Percentiles rank a stretch among this genome's conserved stretches.
Conservation (phyloP, 441 rosid species). For the Pelargonium citronellum region DNA sequence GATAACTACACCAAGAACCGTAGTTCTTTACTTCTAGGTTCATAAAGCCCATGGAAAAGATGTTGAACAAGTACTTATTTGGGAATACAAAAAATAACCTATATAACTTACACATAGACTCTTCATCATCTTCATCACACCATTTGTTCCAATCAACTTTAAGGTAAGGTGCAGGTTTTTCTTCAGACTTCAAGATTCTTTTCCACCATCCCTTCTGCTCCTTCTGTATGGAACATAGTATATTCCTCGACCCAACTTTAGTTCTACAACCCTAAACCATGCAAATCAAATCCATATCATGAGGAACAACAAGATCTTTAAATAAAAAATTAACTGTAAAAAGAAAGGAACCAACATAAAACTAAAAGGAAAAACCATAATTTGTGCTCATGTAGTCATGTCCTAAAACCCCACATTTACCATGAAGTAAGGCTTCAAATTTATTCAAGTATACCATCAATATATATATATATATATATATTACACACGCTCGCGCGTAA, state of each 20-base stretch:
- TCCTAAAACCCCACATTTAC: not conserved
- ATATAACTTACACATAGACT: conserved; percentile 46
- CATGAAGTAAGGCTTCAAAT: not conserved
- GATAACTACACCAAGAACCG: no score
- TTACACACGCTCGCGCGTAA: no score
- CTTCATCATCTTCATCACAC: conserved; percentile 93
- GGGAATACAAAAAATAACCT: conserved; percentile 1
- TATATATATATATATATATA: no score
- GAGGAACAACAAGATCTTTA: not conserved
- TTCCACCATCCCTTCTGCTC: conserved; percentile 92
- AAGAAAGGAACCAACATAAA: not conserved
- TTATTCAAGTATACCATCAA: no score
- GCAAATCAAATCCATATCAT: conserved; percentile 4
- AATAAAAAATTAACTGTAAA: not conserved
- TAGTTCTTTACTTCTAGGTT: no score
- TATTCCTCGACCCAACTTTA: conserved; percentile 79
- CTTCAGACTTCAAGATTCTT: conserved; percentile 66
- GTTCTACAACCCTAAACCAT: conserved; percentile 61
- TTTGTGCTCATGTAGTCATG: not conserved
- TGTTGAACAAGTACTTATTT: conserved; percentile 2
- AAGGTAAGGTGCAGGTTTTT: conserved; percentile 90
- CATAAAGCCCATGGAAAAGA: conserved; percentile 10
- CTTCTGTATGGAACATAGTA: conserved; percentile 64
- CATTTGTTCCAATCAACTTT: conserved; percentile 98
- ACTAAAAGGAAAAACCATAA: not conserved